phyloP scores from a whole-genome alignment of 1,139 yeast genomes.

The Hemisphaericaspora subhashii region DNA sequence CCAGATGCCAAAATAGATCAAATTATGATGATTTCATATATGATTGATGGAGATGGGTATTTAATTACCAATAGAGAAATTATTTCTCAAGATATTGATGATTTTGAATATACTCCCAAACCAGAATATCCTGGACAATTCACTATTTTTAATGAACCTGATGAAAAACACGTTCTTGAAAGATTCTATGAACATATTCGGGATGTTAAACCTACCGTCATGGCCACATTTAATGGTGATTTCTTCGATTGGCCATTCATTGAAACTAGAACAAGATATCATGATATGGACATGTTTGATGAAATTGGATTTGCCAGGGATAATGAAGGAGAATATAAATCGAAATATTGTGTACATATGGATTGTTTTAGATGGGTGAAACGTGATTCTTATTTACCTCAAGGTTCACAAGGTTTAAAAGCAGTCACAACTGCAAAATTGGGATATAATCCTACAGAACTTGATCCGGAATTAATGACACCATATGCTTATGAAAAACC shows the following conservation, averaged over 20 bases:
- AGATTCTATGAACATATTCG: slow-evolving; percentile 89
- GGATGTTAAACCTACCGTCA: slow-evolving; percentile 88
- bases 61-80: slow-evolving; percentile 93
- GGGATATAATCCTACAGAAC: slow-evolving; percentile 94
- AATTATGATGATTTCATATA: slow-evolving; percentile 98
- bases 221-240: slow-evolving; percentile 97
- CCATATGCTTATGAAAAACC: slow-evolving; percentile 96
- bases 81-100: slow-evolving; percentile 91
- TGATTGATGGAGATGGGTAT: slow-evolving; percentile 98
- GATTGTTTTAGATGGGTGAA: slow-evolving; percentile 99
- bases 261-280: slow-evolving; percentile 78
- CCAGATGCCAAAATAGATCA: slow-evolving; percentile 94
- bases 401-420: slow-evolving; percentile 97
- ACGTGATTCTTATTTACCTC: slow-evolving; percentile 95
- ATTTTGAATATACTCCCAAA: slow-evolving; percentile 95
- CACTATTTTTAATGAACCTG: slow-evolving; percentile 85
- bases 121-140: slow-evolving; percentile 94
- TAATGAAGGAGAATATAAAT: slow-evolving; percentile 88
- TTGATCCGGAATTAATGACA: slow-evolving; percentile 97
- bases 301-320: slow-evolving; percentile 95
- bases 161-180: slow-evolving; percentile 72
- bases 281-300: slow-evolving; percentile 84
- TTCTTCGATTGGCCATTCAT: slow-evolving; percentile 99
- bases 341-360: slow-evolving; percentile 93
- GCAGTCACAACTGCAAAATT: slow-evolving; percentile 96